Evolutionary conservation across 2,329 filamentous ascomycete genomes (phyloP), one percentile per base, ranked within the genome.

Genomic region (Phoma sp.): DNA sequence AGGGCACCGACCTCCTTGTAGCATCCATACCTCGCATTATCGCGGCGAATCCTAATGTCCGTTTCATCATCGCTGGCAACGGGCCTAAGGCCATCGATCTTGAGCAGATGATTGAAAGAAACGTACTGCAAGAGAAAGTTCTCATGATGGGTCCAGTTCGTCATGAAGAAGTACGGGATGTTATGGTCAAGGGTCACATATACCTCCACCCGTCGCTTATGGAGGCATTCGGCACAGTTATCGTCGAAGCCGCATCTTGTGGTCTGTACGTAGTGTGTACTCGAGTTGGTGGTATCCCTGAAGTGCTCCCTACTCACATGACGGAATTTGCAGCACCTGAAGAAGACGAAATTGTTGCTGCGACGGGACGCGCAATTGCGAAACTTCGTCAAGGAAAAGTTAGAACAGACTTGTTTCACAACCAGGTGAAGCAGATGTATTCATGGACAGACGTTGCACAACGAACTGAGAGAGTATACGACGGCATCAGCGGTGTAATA

Each of bases 381-480:
- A 89, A 91, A 25, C 82, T 99, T 50, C 87, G 93, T 37, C 89
- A 89, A 5, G 93, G 93, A 64, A 91, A 89, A 66, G 89, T 99
- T 23, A 87, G 92, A 59, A 96, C 95, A 1, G 93, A 98, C 73
- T 86, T 89, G 34, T 99, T 99, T 71, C 95, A 99, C 73, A 93
- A 96, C 62, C 91, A 98, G 75, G 95, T 99, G 59, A 92, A 93
- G 75, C 91, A 90, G 79, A 98, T 98, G 95, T 99, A 99, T 78
- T 96, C 92, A 1, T 99, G 95, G 95, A 91, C 91, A 23, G 93
- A 99, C 73, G 93, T 99, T 23, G 95, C 95, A 12, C 85, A 90
- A 65, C 89, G 95, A 49, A 98, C 95, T 0, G 95, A 99, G 77
- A 85, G 93, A 25, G 95, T 99, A 0, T 99, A 99, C 75, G 87